Evolutionary conservation across 2,329 filamentous ascomycete species (phyloP), one percentile per base, ranked within the genome.

Genomic region (Hawksworthiomyces lignivorus): DNA sequence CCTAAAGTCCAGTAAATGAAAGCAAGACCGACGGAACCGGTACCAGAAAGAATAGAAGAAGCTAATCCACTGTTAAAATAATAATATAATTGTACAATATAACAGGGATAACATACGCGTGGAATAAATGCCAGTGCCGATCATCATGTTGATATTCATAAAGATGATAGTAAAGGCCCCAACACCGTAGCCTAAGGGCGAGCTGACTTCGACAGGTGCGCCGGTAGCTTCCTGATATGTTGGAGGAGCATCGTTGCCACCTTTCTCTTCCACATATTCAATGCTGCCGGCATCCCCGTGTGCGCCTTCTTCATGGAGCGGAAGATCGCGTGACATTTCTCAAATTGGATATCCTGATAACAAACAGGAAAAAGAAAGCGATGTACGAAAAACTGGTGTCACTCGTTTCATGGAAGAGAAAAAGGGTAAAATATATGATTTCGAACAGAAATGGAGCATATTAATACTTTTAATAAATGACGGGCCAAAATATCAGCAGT

Each of bases 1-100:
- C 80, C 80, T 11, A 84, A 65, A 2, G 72, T 57, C 80, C 80
- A 84, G 59, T 76, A 83, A 12, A 84, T 67, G 43, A 84, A 59
- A 26, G 69, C 65, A 1, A 83, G 58, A 1, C 80, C 80, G 8
- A 83, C 65, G 0, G 78, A 82, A 1, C 80, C 80, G 0, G 77
- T 75, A 1, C 70, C 70, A 1, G 52, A 62, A 2, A 84, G 62
- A n/a, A 84, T 75, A 0, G 66, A 67, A 0, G 72, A 70, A 14
- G 78, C 74, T 80, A 43, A 8, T 2, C 22, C 19, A 40, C 20
- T 14, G 18, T 39, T 12, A n/a, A n/a, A n/a, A n/a, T n/a, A n/a
- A n/a, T n/a, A n/a, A n/a, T n/a, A n/a, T n/a, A n/a, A n/a, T n/a
- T n/a, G n/a, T n/a, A n/a, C n/a, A n/a, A n/a, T n/a, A 9, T n/a